Conservation (phyloP, 2,329 filamentous ascomycete species). For the Fusarium austroafricanum region DNA sequence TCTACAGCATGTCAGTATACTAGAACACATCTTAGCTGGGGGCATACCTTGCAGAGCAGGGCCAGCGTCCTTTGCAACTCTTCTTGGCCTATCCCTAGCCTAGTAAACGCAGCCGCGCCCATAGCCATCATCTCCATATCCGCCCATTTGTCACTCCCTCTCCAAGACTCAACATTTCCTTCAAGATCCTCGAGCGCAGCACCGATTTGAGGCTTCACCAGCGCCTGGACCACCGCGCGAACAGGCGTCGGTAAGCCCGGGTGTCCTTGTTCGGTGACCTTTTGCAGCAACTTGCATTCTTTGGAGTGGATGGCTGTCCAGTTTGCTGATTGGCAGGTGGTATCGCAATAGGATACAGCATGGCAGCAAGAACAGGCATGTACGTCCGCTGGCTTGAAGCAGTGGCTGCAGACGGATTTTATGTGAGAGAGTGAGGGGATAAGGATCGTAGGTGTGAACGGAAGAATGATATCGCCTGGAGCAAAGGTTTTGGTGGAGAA, state of each 20-base stretch:
- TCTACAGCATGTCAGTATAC: constrained; percentile 51
- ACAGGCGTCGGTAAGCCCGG: constrained; percentile 64
- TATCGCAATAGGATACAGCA: constrained; percentile 65
- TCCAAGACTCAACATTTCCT: constrained; percentile 58
- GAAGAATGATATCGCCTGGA: constrained; percentile 60
- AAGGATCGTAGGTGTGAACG: constrained; percentile 59
- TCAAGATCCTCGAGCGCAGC: constrained; percentile 56
- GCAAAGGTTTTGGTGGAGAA: constrained; percentile 55
- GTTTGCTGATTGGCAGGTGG: constrained; percentile 64
- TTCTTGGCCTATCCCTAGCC: constrained; percentile 51
- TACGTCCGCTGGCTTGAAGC: constrained; percentile 52
- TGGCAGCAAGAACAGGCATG: constrained; percentile 65
- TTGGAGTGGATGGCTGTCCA: constrained; percentile 65
- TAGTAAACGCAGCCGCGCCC: constrained; percentile 56
- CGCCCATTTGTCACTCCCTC: constrained; percentile 53
- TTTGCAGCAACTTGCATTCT: constrained; percentile 64
- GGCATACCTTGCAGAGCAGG: constrained; percentile 65
- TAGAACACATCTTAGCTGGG: not conserved
- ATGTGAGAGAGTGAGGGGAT: constrained; percentile 60
- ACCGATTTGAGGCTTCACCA: constrained; percentile 55
- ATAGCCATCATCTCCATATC: constrained; percentile 64
- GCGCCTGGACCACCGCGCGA: constrained; percentile 63
- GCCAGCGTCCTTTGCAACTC: constrained; percentile 57
- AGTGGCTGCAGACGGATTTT: constrained; percentile 61
- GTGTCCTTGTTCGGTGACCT: constrained; percentile 43